Base-by-base conservation (phyloP, 371 early-diverging fungal genomes). In the Rhizopus sp. region DNA sequence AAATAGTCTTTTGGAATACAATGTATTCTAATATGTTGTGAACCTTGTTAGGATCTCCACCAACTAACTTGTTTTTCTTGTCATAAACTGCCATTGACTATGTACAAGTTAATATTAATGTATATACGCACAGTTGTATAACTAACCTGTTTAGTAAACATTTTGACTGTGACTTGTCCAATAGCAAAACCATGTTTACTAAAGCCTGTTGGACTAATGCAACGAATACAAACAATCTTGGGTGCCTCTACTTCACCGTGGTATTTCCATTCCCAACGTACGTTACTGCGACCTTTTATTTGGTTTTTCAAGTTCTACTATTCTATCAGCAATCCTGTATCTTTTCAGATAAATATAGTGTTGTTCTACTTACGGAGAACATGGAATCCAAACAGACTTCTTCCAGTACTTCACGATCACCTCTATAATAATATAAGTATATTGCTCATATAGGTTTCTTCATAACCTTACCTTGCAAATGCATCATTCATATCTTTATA, bases 401-500 rank as follows among this genome's bases (percentile, higher is more conserved):
- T 64, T 85, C 82, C 32, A 89, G 66, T 6, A 82, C 66, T 15
- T 62, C 54, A 50, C 83, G 75, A 67, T 88, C 87, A 45, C 90
- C 90, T 69, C 80, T 80, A 68, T 38, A 31, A 41, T 4, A 31
- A 34, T 47, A 6, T 29, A 41, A 53, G 9, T 31, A 41, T 23
- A 29, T 15, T 46, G 29, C 6, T 29, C 3, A 23, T 12, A 46
- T n/a, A 34, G 9, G 16, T 37, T n/a, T 32, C 8, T 40, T 32
- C 9, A 31, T 34, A 37, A 3, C 31, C 47, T 49, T 68, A 81
- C 75, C 79, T 74, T 31, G 90, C 87, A 64, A 84, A 89, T 6
- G 88, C 87, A 64, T 82, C 85, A 55, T 89, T 89, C 90, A 89
- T 88, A 47, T 77, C 74, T 50, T 81, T 82, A 67, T 87, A 87